Base-by-base conservation (phyloP, 192 early-diverging fungal genomes). In the Phycomyces blakesleeanus region DNA sequence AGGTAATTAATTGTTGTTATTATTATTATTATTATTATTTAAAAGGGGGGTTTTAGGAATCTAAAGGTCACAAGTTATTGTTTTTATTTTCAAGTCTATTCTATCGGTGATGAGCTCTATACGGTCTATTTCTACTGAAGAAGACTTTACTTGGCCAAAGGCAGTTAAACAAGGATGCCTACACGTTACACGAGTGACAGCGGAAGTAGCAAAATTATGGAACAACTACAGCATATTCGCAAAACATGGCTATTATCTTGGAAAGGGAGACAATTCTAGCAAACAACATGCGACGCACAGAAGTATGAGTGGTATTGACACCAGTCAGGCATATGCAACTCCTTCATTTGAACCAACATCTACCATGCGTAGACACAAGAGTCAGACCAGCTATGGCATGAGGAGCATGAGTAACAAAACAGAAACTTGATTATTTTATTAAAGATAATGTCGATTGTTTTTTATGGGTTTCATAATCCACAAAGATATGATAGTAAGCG, bases 161-260 rank as follows among this genome's bases (percentile, higher is more conserved):
- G 21, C 65, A 11, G 49, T 73, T 25, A 67, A 67, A 54, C 71
- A 73, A 40, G 71, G 71, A 3, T 67, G 60, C 26, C 57, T 67
- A 6, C 56, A 73, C 26, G 65, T 73, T 1, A 73, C 71, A 2
- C 55, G 71, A 39, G 56, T 73, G 18, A 73, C 71, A 12, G 61
- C 71, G 0, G 71, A 73, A 34, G 61, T 73, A 34, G 71, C 71
- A 5, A 61, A 58, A 16, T 15, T 66, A 21, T 72, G 70, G 70
- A 68, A 68, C 27, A 72, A 64, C 20, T 41, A 73, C 20, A 57
- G 60, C 3, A 58, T 60, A 1, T 67, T 73, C 63, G 59, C 61
- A 47, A 55, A 73, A 59, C 59, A 73, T 34, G 63, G 71, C 1
- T 73, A 58, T 57, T 55, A 54, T 20, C 64, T 66, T 24, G 65